Evolutionary conservation across 805 yeast genomes (phyloP), one percentile per base, ranked within the genome.

Genomic region (Suhomyces xylopsoci): DNA sequence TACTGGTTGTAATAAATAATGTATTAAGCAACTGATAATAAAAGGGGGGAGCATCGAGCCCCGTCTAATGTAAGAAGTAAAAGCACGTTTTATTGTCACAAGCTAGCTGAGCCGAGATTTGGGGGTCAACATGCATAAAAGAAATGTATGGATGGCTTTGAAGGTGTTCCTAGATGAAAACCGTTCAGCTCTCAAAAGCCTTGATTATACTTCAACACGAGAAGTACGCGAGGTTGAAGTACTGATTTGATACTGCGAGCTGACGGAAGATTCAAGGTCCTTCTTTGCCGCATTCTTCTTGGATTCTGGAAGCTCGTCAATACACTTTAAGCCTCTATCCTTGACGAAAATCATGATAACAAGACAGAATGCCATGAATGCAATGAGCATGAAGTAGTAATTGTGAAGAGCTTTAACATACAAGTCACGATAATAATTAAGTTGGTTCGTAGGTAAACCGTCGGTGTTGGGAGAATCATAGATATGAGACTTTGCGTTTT

Each of bases 301-400:
- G 25, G 20, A 17, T 3, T 26, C 47, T 5, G 64, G 62, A 1
- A 43, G 51, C 42, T 76, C 69, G 51, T 70, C 76, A 34, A 68
- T 61, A 42, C 72, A 65, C 32, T 64, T 64, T 20, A 76, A 62
- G 0, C 81, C 81, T 24, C 65, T 61, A 54, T 77, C 80, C 45
- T 60, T 66, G n/a, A 75, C 59, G 40, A 73, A 61, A 15, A 73
- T 61, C 7, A 70, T 59, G 30, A 52, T 41, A 12, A 55, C 44
- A 40, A 63, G 54, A 32, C 67, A 62, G 8, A 63, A 17, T 12
- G 55, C 68, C 30, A 65, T 57, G 45, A 63, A 58, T 8, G 69
- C 64, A 45, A 65, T 55, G 12, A 58, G 47, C 55, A 63, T 57
- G 49, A 58, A 61, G 45, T 56, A 63, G 49, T 61, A 62, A 48